Evolutionary conservation across 805 yeast genomes (phyloP), one percentile per base, ranked within the genome.

Genomic region (Starmerella sp.): DNA sequence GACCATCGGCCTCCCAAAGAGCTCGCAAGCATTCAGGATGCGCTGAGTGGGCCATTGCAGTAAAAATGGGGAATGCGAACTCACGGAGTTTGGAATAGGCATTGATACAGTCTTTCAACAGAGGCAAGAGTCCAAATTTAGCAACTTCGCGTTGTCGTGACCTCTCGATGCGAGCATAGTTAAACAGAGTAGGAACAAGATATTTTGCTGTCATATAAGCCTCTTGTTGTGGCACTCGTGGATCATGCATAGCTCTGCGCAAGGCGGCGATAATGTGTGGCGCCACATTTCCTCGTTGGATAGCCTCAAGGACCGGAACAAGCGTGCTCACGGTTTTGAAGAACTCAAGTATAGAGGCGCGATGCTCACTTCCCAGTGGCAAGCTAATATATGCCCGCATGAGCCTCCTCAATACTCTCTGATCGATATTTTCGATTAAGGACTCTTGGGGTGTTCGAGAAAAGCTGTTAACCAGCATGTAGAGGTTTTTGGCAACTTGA

Each of bases 41-140:
- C 30, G 71, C 73, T 52, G 80, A 73, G 57, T 77, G 72, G 1
- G 75, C 80, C 62, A 80, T 67, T 51, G 78, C 82, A 59, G 80
- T 77, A 22, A 79, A 57, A 8, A 79, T 67, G 0, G 82, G 83
- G 39, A 77, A 65, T 0, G 77, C 74, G 57, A 80, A 77, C 59
- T 79, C 82, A 37, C 77, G 70, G 52, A 77, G 71, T 9, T 76
- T 75, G 5, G 75, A 61, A 56, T 75, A 74, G 15, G 70, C 68
- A 31, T 62, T 59, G 6, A 75, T 69, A 9, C 77, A 67, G 15
- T 67, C 68, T 51, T 71, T 70, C 43, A 79, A 66, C 7, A 70
- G 62, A 0, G 80, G 79, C 3, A 79, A 68, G 1, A 74, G 73
- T 1, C 82, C 83, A 30, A 73, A 63, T 32, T 63, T 61, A 9